phyloP scores from a whole-genome alignment of 78 protist genomes.

The Thecamonas trahens region DNA sequence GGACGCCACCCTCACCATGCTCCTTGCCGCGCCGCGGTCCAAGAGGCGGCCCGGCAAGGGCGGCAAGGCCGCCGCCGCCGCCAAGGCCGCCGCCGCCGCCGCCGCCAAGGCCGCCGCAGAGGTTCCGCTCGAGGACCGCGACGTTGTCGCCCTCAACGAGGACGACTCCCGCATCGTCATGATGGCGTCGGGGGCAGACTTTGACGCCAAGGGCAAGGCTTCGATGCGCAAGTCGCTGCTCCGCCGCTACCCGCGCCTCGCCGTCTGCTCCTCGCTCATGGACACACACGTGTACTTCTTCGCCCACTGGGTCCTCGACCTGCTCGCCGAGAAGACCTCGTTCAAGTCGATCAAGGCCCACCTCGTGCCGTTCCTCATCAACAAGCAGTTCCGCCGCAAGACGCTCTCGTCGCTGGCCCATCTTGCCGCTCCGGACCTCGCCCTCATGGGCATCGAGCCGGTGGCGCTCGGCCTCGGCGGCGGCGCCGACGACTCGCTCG shows the following conservation, averaged over 20 bases:
- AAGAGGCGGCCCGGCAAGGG: background rate
- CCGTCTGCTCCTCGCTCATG: slow-evolving; percentile 26
- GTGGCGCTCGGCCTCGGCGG: too few species aligned
- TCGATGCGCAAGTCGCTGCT: background rate
- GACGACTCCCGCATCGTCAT: slow-evolving; percentile 1
- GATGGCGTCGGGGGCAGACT: slow-evolving; percentile 21
- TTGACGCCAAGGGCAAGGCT: slow-evolving; percentile 7
- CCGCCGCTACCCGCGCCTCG: slow-evolving; percentile 2
- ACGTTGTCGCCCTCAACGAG: slow-evolving; percentile 23
- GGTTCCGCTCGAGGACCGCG: too few species aligned
- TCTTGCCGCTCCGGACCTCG: too few species aligned
- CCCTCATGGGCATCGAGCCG: too few species aligned
- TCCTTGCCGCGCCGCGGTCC: background rate
- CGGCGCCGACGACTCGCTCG: too few species aligned
- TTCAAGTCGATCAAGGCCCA: slow-evolving; percentile 18
- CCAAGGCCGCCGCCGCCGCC: too few species aligned
- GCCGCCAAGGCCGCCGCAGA: too few species aligned
- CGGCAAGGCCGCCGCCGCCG: too few species aligned
- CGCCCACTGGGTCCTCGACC: slow-evolving; percentile 60
- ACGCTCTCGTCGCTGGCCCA: background rate
- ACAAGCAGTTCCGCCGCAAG: background rate
- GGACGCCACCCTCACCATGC: slow-evolving; percentile 20
- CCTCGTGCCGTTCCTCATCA: slow-evolving; percentile 37
- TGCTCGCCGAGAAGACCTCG: slow-evolving; percentile 10
- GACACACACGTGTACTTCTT: slow-evolving; percentile 74